Conservation (phyloP, 768 basidiomycete genomes). For the Phlegmacium glaucopus region DNA sequence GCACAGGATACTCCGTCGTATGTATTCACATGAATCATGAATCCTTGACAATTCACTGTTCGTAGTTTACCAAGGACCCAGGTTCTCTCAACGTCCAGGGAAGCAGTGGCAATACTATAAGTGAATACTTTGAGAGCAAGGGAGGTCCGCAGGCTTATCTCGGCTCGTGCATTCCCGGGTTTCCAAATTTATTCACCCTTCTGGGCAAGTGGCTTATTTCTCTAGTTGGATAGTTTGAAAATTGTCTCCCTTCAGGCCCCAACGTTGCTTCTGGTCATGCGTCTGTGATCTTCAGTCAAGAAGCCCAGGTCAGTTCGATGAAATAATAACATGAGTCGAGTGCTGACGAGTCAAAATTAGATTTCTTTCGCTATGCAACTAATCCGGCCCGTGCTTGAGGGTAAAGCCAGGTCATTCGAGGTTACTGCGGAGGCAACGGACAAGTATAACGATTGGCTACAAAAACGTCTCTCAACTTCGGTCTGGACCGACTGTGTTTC, state of each 20-base stretch:
- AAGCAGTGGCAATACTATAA: conserved; percentile 35
- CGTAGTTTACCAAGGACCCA: conserved; percentile 30
- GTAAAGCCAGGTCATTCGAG: conserved; percentile 47
- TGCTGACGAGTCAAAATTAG: conserved; percentile 25
- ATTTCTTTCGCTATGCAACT: conserved; percentile 47
- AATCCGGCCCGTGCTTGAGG: conserved; percentile 48
- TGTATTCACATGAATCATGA: conserved; percentile 1
- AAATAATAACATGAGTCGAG: conserved; percentile 11
- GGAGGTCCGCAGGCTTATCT: conserved; percentile 52
- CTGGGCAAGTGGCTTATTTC: conserved; percentile 33
- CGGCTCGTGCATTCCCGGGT: conserved; percentile 51
- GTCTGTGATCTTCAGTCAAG: conserved; percentile 53
- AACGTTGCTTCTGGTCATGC: conserved; percentile 58
- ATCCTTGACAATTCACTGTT: conserved; percentile 1
- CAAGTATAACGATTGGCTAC: conserved; percentile 51
- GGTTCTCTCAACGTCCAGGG: conserved; percentile 38
- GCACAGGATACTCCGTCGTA: conserved; percentile 51
- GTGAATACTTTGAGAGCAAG: conserved; percentile 44
- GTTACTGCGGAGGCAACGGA: conserved; percentile 44
- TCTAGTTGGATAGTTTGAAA: conserved; percentile 7
- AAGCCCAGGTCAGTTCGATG: conserved; percentile 42
- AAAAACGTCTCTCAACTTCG: conserved; percentile 40
- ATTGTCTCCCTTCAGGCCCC: conserved; percentile 35
- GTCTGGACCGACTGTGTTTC: conserved; percentile 55
- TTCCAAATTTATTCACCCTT: conserved; percentile 50